Base-by-base conservation (phyloP, 1,139 yeast genomes). In the Kodamaea fungicola region DNA sequence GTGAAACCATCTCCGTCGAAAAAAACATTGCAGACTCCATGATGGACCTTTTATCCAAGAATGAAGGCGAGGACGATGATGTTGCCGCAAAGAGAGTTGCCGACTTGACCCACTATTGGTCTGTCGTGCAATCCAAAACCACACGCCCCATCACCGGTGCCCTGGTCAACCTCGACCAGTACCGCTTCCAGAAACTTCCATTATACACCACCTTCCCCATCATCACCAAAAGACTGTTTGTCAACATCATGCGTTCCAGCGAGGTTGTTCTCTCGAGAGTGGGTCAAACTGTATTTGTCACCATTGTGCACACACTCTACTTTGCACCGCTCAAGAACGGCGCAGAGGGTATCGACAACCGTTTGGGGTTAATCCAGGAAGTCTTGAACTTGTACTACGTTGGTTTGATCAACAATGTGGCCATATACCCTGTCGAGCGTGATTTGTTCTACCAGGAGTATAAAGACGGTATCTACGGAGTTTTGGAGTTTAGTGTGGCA, bases 291-390 rank as follows among this genome's bases (percentile, higher is more conserved):
- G 62, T 77, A 1, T 79, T 84, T 7, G 64, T 85, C 43, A 89
- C 82, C 2, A 64, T 82, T 19, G 71, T 87, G 7, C 74, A 81
- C 38, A 77, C 92, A 0, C 61, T 88, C 31, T 87, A 71, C 53
- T 85, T 80, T 63, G 72, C 95, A 0, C 92, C 95, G 3, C 59
- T 87, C 38, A 74, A 69, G 41, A 66, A 79, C 43, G 65, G 71
- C 31, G 74, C 72, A 41, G 71, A 75, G 8, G 85, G 94, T 24
- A 71, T 85, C 7, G 54, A 52, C 39, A 78, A 86, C 55, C 66
- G 95, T 44, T 62, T 88, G 12, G 96, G 96, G 3, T 62, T 86
- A 35, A 72, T 83, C 6, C 96, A 87, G 57, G 88, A 85, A 52
- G 74, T 82, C 3, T 67, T 83, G 16, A 79, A 88, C 22, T 58